Evolutionary conservation across 2,329 filamentous ascomycete species (phyloP).

Genomic region (Colletotrichum gloeosporioides): DNA sequence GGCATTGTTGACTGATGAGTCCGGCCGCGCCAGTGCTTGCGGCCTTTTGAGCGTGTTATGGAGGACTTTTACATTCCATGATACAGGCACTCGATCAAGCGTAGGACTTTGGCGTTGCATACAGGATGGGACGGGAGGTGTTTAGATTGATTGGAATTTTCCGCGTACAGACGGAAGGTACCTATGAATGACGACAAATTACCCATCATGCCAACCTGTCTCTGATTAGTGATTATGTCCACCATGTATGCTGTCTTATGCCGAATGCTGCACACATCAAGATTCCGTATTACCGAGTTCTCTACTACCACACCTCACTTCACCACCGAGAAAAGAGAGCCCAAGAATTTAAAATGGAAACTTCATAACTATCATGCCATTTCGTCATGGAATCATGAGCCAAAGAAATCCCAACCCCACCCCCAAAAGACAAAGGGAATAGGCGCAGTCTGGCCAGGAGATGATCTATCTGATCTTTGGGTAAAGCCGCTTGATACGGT

Average conservation of each 20-base stretch:
- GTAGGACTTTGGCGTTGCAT: neutral
- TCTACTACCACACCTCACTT: neutral
- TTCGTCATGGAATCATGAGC: constrained; percentile 26
- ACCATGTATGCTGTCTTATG: neutral
- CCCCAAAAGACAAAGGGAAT: constrained; percentile 14
- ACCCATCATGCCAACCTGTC: neutral
- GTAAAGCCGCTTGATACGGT: constrained; percentile 5
- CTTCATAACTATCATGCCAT: constrained; percentile 27
- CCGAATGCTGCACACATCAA: neutral
- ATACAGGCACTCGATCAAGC: neutral
- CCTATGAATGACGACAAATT: neutral
- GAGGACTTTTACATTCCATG: neutral
- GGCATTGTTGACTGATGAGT: neutral
- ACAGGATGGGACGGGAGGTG: neutral
- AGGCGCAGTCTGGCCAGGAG: constrained; percentile 23
- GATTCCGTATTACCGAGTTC: neutral
- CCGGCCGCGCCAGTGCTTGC: neutral
- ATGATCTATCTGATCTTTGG: constrained; percentile 24
- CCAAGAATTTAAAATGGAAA: neutral
- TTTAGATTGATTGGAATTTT: neutral
- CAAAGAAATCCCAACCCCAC: constrained; percentile 17
- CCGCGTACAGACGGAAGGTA: neutral
- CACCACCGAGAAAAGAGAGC: neutral
- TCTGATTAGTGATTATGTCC: neutral
- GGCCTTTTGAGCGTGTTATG: neutral